Evolutionary conservation across 495 filamentous ascomycete species (phyloP).

Genomic region (Talaromyces liani): DNA sequence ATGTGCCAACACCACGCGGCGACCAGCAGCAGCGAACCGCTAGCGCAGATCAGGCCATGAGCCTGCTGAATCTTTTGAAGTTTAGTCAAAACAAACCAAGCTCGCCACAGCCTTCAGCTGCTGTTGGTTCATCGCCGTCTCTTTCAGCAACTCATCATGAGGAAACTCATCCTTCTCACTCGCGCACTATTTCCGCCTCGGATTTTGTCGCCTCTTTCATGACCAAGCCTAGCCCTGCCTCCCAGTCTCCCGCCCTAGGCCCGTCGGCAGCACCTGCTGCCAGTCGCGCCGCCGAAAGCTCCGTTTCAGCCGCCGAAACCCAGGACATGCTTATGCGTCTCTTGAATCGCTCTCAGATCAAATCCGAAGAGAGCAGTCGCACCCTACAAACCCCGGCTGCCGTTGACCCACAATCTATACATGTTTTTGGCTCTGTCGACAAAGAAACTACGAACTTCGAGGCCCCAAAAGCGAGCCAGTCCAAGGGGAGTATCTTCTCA

Average conservation of each 20-base stretch:
- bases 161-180: slow-evolving; percentile 33
- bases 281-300: slow-evolving; percentile 9
- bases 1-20: slow-evolving; percentile 32
- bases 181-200: slow-evolving; percentile 51
- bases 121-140: slow-evolving; percentile 22
- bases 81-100: slow-evolving; percentile 52
- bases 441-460: slow-evolving; percentile 20
- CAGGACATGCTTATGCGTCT: slow-evolving; percentile 61
- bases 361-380: slow-evolving; percentile 14
- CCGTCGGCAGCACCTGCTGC: slow-evolving; percentile 17
- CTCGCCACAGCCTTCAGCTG: slow-evolving; percentile 25
- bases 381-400: background rate
- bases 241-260: slow-evolving; percentile 11
- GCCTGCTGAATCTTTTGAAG: slow-evolving; percentile 79
- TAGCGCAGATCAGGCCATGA: slow-evolving; percentile 55
- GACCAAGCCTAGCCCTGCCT: slow-evolving; percentile 22
- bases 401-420: slow-evolving; percentile 23
- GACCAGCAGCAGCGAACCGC: slow-evolving; percentile 28
- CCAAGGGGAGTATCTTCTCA: slow-evolving; percentile 55
- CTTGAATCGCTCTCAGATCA: slow-evolving; percentile 50
- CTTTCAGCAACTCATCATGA: slow-evolving; percentile 31
- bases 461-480: slow-evolving; percentile 12
- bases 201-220: slow-evolving; percentile 59
- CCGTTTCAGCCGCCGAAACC: slow-evolving; percentile 39
- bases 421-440: slow-evolving; percentile 28